Evolutionary conservation across 139 green algal genomes (phyloP).

Genomic region (Marvania coccoides): DNA sequence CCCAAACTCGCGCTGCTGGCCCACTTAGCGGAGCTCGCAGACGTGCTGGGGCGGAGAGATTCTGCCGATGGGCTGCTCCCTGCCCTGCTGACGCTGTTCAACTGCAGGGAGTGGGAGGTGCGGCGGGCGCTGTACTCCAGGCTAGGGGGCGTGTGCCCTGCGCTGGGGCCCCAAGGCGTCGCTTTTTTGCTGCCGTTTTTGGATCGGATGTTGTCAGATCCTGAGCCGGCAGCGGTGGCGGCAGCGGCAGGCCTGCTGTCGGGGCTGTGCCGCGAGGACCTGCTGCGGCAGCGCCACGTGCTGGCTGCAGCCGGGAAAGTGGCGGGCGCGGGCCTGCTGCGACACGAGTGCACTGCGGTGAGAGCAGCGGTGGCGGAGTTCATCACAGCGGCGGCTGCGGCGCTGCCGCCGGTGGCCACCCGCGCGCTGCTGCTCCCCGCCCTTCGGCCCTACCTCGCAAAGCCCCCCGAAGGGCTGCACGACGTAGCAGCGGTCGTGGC

Average conservation of each 20-base stretch:
- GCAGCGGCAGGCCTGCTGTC: slow-evolving; percentile 64
- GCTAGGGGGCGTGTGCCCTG: slow-evolving; percentile 16
- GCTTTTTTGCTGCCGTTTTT: slow-evolving; percentile 92
- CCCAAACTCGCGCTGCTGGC: slow-evolving; percentile 54
- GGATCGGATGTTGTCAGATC: slow-evolving; percentile 69
- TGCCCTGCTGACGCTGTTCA: slow-evolving; percentile 92
- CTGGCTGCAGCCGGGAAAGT: slow-evolving; percentile 39
- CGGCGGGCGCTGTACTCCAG: slow-evolving; percentile 4
- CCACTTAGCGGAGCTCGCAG: slow-evolving; percentile 26
- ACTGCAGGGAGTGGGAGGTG: slow-evolving; percentile 74
- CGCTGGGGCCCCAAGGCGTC: slow-evolving; percentile 46
- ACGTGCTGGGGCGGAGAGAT: slow-evolving; percentile 41
- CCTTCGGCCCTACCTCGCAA: slow-evolving; percentile 32
- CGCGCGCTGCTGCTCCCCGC: slow-evolving; percentile 56
- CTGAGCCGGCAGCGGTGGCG: slow-evolving; percentile 47
- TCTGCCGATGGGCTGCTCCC: slow-evolving; percentile 81
- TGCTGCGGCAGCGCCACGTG: slow-evolving; percentile 23
- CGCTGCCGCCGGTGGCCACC: slow-evolving; percentile 54
- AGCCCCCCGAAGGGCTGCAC: slow-evolving; percentile 18
- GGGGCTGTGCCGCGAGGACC: slow-evolving; percentile 1
- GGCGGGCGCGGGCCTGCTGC: neutral
- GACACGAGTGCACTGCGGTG: slow-evolving; percentile 30
- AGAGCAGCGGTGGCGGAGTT: slow-evolving; percentile 52
- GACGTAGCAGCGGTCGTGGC: neutral
- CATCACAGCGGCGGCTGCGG: slow-evolving; percentile 44